Evolutionary conservation across 164 flowering plant genomes (phyloP), one percentile per base, ranked within the genome.

Genomic region (Dillenia suffruticosa): DNA sequence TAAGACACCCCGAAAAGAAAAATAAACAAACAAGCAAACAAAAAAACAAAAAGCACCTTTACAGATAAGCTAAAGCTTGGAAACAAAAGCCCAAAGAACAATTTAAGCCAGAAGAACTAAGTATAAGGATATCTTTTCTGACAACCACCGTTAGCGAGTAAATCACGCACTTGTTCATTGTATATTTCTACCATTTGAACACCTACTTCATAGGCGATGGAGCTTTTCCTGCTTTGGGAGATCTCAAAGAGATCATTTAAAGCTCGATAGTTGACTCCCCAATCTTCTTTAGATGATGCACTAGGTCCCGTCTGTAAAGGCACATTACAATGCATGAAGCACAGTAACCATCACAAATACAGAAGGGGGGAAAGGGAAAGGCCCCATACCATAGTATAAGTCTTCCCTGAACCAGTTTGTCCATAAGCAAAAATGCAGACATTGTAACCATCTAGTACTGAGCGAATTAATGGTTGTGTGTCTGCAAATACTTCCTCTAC

Each of bases 341-440:
- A 32, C 6, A 4, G 40, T 32, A 32, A 32, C 6, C 40, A 32
- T 32, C 40, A 32, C 40, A 5, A 32, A 32, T 32, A 32, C n/a
- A 13, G 15, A 58, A 46, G 53, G 12, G 10, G 12, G 19, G 54
- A 53, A 49, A 68, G 14, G 52, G 40, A 55, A 44, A 26, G 32
- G 43, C 5, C 14, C 44, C 70, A 54, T 73, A 94, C 97, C 98
- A 94, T 91, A 44, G 98, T 94, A 58, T 89, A 87, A 5, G 97
- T 90, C 71, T 93, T 93, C 59, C 97, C 98, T 3, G 97, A 93
- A 26, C 98, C 98, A 62, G 98, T 94, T 79, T 94, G 98, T 56
- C 98, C 98, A 78, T 91, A 91, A 2, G 98, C 97, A 79, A 94
- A 91, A 17, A 94, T 94, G 73, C 98, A 94, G 0, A 94, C 97